Evolutionary conservation across 768 basidiomycete genomes (phyloP), one percentile per base, ranked within the genome.

Genomic region (Tricholomella constricta): DNA sequence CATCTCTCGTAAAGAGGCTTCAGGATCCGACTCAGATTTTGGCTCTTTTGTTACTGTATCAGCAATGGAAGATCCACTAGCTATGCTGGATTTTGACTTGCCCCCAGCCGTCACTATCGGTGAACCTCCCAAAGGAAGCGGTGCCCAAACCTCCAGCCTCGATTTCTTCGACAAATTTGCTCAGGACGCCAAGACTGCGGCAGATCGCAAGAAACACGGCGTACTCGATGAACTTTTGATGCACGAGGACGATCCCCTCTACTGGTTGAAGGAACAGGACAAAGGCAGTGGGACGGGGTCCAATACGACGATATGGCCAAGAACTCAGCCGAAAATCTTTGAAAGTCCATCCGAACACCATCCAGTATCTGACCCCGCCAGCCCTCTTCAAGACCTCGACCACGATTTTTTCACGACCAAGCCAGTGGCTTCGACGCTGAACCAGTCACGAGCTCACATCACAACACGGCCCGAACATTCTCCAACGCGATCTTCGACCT

Each of bases 231-330:
- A 91, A 62, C 65, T 90, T 31, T 63, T 89, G 32, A 59, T 76
- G 53, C 81, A 86, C 54, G 80, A 89, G 66, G 84, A 88, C 45
- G 87, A 90, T 64, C 87, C 87, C 1, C 65, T 89, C 59, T 86
- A 84, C 62, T 86, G 83, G 73, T 51, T 82, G 51, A 69, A 69
- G 38, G 19, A 40, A 20, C 38, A 32, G 29, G 65, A 70, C 27
- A n/a, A n/a, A n/a, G n/a, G n/a, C n/a, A 46, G 37, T 4, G 25
- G 22, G 22, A 32, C 46, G 32, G 26, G n/a, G n/a, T 11, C 31
- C 31, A 32, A 32, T 14, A 32, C 31, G 3, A 4, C 31, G 14
- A 32, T 32, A 32, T 32, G 31, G 31, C 31, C 31, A 4, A 14
- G 14, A 32, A 9, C 31, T 3, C 31, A 32, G 31, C 10, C 32